Percentiles rank a stretch among this genome's conserved stretches.
Conservation (phyloP, 192 early-diverging fungal species). For the Haplosporangium gracile region DNA sequence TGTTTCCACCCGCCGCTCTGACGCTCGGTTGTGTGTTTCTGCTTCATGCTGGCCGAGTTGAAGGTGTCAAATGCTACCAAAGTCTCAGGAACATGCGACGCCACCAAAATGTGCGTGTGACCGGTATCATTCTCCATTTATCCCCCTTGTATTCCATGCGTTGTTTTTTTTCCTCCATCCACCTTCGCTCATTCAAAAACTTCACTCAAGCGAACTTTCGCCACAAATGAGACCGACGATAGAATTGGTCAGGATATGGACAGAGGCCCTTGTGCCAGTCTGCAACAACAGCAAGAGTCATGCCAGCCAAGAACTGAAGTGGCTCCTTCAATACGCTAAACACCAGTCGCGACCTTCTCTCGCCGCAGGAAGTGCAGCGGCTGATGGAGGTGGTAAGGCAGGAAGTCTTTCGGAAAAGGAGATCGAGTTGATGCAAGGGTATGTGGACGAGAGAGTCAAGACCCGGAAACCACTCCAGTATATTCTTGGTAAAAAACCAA, state of each 20-base stretch:
- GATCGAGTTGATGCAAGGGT: slow-evolving; percentile 44
- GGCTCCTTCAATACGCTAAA: slow-evolving; percentile 51
- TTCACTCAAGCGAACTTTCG: neutral
- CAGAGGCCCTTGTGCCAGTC: slow-evolving; percentile 43
- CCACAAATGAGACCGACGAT: neutral
- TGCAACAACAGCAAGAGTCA: slow-evolving; percentile 53
- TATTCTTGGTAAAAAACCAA: slow-evolving; percentile 81
- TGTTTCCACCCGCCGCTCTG: too few species aligned
- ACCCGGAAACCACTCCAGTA: slow-evolving; percentile 92
- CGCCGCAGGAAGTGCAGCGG: neutral
- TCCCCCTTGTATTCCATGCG: neutral
- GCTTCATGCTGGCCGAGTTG: too few species aligned
- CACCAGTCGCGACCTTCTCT: slow-evolving; percentile 3
- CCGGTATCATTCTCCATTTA: too few species aligned
- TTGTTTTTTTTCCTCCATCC: neutral
- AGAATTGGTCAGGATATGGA: slow-evolving; percentile 41
- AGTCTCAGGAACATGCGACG: too few species aligned
- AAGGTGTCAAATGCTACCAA: too few species aligned
- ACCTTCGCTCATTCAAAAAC: neutral
- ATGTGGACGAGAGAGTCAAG: slow-evolving; percentile 69
- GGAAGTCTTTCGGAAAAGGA: slow-evolving; percentile 31
- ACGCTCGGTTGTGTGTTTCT: too few species aligned
- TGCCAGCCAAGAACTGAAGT: slow-evolving; percentile 58
- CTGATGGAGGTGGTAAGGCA: neutral
- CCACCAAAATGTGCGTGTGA: too few species aligned